These are phyloP conservation scores for Beauveria brongniartii DNA, from an alignment of 2,329 filamentous ascomycete species.

Conservation along the genomic window DNA sequence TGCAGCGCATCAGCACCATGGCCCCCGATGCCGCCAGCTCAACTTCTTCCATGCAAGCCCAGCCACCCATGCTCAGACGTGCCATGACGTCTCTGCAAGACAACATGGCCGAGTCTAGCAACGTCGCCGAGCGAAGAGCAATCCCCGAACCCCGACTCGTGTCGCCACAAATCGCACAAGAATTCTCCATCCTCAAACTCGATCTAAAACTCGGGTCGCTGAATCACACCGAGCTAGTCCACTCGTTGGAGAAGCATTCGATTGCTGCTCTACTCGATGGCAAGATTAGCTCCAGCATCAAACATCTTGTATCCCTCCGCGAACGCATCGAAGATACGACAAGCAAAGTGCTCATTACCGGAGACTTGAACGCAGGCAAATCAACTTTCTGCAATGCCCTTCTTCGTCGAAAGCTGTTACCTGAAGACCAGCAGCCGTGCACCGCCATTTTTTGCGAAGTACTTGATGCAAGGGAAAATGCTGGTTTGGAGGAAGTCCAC, in stretches of 20 bases:
- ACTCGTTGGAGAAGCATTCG: constrained; percentile 86
- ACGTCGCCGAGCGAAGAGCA: constrained; percentile 52
- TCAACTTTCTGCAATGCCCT: constrained; percentile 99
- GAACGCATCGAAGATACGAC: constrained; percentile 96
- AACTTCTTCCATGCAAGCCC: constrained; percentile 27
- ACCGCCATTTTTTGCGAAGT: constrained; percentile 99
- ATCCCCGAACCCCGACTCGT: constrained; percentile 71
- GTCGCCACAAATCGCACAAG: constrained; percentile 85
- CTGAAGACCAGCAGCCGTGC: constrained; percentile 95
- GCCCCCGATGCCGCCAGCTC: constrained; percentile 38
- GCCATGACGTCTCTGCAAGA: constrained; percentile 62
- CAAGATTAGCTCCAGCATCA: constrained; percentile 88
- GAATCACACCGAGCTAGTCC: constrained; percentile 83
- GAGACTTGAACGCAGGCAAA: constrained; percentile 94
- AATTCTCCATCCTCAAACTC: constrained; percentile 91
- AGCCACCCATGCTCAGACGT: constrained; percentile 51
- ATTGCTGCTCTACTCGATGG: constrained; percentile 86
- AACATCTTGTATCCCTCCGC: constrained; percentile 76
- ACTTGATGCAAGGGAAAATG: constrained; percentile 83
- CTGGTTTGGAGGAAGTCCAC: constrained; percentile 87
- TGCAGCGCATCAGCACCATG: constrained; percentile 9
- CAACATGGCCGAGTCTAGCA: constrained; percentile 61
- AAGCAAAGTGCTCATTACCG: constrained; percentile 92
- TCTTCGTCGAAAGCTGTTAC: constrained; percentile 80
- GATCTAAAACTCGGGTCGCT: constrained; percentile 84